These are phyloP conservation scores for Microcos paniculata DNA, from an alignment of 345 rosid genomes.

Conservation along the genomic window DNA sequence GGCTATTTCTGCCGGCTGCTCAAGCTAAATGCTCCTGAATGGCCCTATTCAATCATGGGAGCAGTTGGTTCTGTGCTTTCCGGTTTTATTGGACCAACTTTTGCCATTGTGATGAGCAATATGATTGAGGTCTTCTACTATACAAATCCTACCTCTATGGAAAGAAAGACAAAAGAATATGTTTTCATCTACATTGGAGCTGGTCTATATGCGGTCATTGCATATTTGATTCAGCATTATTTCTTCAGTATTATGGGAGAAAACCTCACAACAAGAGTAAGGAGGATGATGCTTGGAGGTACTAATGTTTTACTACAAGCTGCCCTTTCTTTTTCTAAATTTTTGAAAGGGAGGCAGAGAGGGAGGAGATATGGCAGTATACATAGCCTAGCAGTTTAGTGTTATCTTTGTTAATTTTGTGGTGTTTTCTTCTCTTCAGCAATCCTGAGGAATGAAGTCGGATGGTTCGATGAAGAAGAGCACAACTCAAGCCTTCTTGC, in stretches of 20 bases:
- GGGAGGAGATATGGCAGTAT: not conserved
- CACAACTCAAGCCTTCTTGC: constrained; percentile 95
- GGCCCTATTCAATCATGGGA: constrained; percentile 99
- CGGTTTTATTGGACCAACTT: constrained; percentile 94
- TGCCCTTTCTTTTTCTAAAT: not conserved
- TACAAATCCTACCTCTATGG: constrained; percentile 82
- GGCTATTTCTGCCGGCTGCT: constrained; percentile 93
- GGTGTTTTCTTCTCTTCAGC: constrained; percentile 44
- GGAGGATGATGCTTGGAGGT: constrained; percentile 99
- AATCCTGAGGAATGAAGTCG: constrained; percentile 93
- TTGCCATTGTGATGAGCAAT: constrained; percentile 95
- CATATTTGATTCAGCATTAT: constrained; percentile 97
- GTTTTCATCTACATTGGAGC: constrained; percentile 97
- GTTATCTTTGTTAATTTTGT: not conserved
- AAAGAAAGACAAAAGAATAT: constrained; percentile 92
- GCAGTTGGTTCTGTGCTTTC: constrained; percentile 89
- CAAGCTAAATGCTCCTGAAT: constrained; percentile 90
- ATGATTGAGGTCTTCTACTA: constrained; percentile 99
- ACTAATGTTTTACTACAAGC: constrained; percentile 1
- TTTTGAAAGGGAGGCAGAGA: not conserved
- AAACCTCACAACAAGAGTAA: constrained; percentile 94
- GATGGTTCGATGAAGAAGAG: constrained; percentile 99
- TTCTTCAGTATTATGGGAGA: constrained; percentile 99
- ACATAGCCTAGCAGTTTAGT: not conserved
- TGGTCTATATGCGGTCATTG: constrained; percentile 91